Conservation (phyloP, 805 yeast genomes). For the Isabelozyma heimii region DNA sequence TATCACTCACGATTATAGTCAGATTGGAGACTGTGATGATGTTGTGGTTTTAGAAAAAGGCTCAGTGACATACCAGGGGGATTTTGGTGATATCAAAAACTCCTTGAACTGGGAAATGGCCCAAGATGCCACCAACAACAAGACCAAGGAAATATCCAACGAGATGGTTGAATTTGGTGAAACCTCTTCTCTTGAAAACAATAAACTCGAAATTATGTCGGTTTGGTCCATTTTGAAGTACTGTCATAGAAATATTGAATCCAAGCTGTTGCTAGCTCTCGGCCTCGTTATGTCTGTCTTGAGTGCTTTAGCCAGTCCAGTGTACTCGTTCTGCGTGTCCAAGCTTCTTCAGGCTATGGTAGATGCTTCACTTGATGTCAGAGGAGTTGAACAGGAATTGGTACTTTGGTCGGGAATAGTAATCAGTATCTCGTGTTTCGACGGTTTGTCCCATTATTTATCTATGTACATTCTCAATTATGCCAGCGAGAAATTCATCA, state of each 20-base stretch:
- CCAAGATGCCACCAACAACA: not conserved
- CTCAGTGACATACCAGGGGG: slow-evolving; percentile 25
- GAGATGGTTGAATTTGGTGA: not conserved
- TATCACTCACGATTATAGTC: slow-evolving; percentile 72
- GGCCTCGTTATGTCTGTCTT: slow-evolving; percentile 56
- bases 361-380: slow-evolving; percentile 29
- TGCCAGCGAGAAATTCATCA: slow-evolving; percentile 69
- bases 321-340: slow-evolving; percentile 77
- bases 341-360: slow-evolving; percentile 64
- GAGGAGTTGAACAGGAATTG: slow-evolving; percentile 20
- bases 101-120: not conserved
- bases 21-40: slow-evolving; percentile 54
- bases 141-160: not conserved
- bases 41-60: slow-evolving; percentile 66
- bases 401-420: slow-evolving; percentile 69
- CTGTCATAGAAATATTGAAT: slow-evolving; percentile 16
- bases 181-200: not conserved
- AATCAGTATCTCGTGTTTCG: slow-evolving; percentile 57
- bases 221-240: slow-evolving; percentile 21
- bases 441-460: slow-evolving; percentile 55
- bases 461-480: slow-evolving; percentile 51
- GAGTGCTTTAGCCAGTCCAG: slow-evolving; percentile 68
- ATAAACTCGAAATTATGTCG: slow-evolving; percentile 13
- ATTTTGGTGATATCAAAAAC: slow-evolving; percentile 5
- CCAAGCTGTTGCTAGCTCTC: slow-evolving; percentile 23